phyloP scores from a whole-genome alignment of 345 rosid genomes.

The Turnera subulata region DNA sequence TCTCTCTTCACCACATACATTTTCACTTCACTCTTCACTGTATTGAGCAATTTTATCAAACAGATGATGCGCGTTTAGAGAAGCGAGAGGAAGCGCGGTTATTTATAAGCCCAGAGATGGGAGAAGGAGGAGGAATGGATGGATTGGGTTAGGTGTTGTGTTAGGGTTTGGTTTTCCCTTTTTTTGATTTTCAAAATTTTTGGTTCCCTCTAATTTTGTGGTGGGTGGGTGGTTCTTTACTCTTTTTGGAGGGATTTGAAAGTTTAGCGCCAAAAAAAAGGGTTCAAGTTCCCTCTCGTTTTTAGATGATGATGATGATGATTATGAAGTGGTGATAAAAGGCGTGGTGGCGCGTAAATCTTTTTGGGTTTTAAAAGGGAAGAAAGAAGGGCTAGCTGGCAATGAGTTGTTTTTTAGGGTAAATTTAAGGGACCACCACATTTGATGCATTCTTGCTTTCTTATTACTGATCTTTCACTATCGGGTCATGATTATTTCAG shows the following conservation, averaged over 20 bases:
- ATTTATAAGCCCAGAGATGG: background rate
- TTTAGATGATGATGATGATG: too few species aligned
- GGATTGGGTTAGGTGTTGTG: background rate
- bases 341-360: background rate
- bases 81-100: background rate
- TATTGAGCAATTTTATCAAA: slow-evolving; percentile 10
- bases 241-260: slow-evolving; percentile 6
- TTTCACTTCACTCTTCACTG: background rate
- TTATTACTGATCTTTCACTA: background rate
- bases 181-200: background rate
- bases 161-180: background rate
- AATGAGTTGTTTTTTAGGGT: background rate
- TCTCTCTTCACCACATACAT: slow-evolving; percentile 97
- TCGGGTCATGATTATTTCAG: too few species aligned
- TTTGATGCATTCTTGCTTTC: background rate
- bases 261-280: background rate
- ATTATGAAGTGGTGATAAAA: background rate
- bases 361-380: background rate
- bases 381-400: background rate
- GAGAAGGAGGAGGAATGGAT: background rate
- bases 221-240: too few species aligned
- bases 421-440: too few species aligned
- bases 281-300: background rate
- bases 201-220: background rate
- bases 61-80: background rate